Evolutionary conservation across 2,329 filamentous ascomycete species (phyloP), one percentile per base, ranked within the genome.

Genomic region (Thielaviopsis punctulata): DNA sequence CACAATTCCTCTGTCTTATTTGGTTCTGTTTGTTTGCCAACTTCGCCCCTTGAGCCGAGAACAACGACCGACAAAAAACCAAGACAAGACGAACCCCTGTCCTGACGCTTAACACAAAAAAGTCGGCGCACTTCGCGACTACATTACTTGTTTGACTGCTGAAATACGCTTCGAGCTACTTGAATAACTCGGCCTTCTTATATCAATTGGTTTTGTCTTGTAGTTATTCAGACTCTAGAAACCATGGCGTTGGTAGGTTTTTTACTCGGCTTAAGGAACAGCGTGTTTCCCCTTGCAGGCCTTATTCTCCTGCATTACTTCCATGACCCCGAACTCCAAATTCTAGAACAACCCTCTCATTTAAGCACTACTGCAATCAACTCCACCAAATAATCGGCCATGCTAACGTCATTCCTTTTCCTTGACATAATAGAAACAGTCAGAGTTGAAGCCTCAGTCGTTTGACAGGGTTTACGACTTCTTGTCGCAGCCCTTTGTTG

Each of bases 401-500:
- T 36, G 12, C 25, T 30, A 39, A 30, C n/a, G 1, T 13, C 36
- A 24, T 51, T 23, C 12, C 15, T 51, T 48, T 6, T 23, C 25
- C 12, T 33, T 24, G 6, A 9, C 22, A 21, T 19, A 33, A 18
- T 27, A 55, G 49, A 52, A 52, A 52, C 49, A 55, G 45, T 15
- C 45, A 27, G 46, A 52, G 23, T 13, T 24, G 10, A 49, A 41
- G 5, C 10, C 41, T 4, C n/a, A 18, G 33, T 23, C 49, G 21
- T 44, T 52, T 23, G 21, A 44, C 39, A 45, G 33, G 21, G 13
- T 30, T 2, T 33, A 30, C 33, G 47, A 73, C 49, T 67, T 72
- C 55, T 52, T 95, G 57, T 83, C 88, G 9, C 84, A 94, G 57
- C 89, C 90, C 3, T 82, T 95, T 39, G 70, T 88, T 30, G 90